Base-by-base conservation (phyloP, 2,329 filamentous ascomycete species). In the Penicillium sclerotiorum region DNA sequence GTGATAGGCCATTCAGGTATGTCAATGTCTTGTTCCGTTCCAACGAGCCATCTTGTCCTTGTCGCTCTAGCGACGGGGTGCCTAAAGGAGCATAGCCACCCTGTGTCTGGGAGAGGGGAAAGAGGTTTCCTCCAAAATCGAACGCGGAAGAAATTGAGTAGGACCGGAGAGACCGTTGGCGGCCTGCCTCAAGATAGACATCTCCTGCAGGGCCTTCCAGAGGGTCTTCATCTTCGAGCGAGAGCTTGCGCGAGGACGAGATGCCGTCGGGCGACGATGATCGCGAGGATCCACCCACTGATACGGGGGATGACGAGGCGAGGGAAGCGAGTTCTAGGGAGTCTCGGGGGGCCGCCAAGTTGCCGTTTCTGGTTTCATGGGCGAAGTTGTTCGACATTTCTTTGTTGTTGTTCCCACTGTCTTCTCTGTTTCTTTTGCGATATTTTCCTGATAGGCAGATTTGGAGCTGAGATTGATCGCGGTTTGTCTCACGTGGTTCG, bases 11-110 rank as follows among this genome's bases (percentile, higher is more conserved):
- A 70, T 99, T 99, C 39, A 97, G 69, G 67, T 93, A 97, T 22
- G 94, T 97, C 71, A 99, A 75, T 12, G 89, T 95, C 77, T 99
- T 99, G 77, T 95, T 88, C 70, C 90, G 94, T 78, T 99, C 94
- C 57, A 97, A 73, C 33, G 88, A 90, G n/a, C 83, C 87, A 53
- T 87, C 88, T n/a, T 84, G 18, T 17, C 56, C 79, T 54, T 79
- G 70, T 50, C 79, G 71, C 60, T 84, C 77, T 33, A 81, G 71
- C 30, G 84, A 85, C 30, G 91, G 85, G 21, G 87, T 86, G 27
- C 91, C 93, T 13, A 99, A 80, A 11, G 91, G 90, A 35, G 92
- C 89, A 73, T 99, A 99, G 32, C 88, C 84, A 47, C 83, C 84
- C 4, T 87, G 78, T 1, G 90, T 93, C 39, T 92, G 91, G 44